Conservation (phyloP, 331 rosid species). For the Prunus yedoensis region DNA sequence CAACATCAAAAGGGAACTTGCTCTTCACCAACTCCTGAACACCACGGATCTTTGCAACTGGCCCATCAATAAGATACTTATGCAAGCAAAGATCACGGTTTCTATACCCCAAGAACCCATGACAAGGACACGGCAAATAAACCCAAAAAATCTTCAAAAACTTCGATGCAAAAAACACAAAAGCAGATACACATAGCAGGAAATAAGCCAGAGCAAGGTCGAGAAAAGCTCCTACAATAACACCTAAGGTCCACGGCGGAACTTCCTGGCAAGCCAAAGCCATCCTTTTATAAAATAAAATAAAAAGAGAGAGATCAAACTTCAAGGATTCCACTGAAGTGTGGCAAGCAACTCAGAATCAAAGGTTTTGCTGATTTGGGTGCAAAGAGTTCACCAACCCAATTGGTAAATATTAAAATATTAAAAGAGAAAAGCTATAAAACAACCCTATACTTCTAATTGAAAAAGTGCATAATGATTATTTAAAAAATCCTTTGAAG, state of each 20-base stretch:
- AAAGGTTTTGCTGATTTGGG: slow-evolving; percentile 1
- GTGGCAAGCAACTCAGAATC: slow-evolving; percentile 27
- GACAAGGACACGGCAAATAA: slow-evolving; percentile 79
- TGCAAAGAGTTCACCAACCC: slow-evolving; percentile 9
- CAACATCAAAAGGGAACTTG: slow-evolving; percentile 69
- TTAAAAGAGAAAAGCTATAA: background rate
- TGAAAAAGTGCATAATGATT: slow-evolving; percentile 18
- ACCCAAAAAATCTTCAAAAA: slow-evolving; percentile 43
- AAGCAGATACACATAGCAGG: slow-evolving; percentile 56
- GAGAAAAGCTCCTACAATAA: slow-evolving; percentile 59
- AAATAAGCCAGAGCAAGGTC: slow-evolving; percentile 67
- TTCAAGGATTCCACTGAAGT: slow-evolving; percentile 10
- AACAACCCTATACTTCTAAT: slow-evolving; percentile 6
- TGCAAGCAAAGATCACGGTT: slow-evolving; percentile 54
- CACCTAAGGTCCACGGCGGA: slow-evolving; percentile 74
- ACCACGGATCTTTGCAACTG: slow-evolving; percentile 45
- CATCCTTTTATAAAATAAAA: slow-evolving; percentile 35
- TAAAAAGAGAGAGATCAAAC: slow-evolving; percentile 26
- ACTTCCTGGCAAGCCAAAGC: slow-evolving; percentile 47
- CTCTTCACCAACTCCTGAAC: slow-evolving; percentile 44
- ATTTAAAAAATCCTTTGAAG: background rate
- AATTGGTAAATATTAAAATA: background rate
- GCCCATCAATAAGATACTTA: slow-evolving; percentile 53
- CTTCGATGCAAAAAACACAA: slow-evolving; percentile 51
- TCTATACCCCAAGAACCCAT: slow-evolving; percentile 60